Base-by-base conservation (phyloP, 1,139 yeast genomes). In the Protomyces inundatus region DNA sequence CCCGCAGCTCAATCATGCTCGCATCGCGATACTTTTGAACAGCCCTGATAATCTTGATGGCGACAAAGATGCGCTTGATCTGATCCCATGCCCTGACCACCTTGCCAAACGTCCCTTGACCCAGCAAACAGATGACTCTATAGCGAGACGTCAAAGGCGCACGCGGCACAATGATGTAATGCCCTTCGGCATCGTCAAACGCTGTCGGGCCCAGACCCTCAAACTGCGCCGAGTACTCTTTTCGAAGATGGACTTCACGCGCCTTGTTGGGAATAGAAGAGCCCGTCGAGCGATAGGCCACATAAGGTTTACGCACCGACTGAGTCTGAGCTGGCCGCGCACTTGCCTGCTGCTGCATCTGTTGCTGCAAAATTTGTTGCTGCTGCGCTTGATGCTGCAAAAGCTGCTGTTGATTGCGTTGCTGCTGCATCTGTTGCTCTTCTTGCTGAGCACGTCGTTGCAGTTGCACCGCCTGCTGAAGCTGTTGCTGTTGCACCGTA, bases 41-140 rank as follows among this genome's bases (percentile, higher is more conserved):
- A 1, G 81, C 78, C 4, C 81, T 71, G 58, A 95, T 93, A 68
- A 95, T 89, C 74, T 95, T 95, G 68, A 93, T 87, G 0, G 99
- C 99, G 63, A 90, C 95, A 64, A 82, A 81, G 66, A 83, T 82
- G 46, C 84, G 79, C 62, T 81, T 81, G 55, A 80, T 77, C 66
- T 80, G 80, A 67, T 77, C 79, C 63, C 72, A 76, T 6, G 80
- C 80, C 12, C 77, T 73, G 32, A 90, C 87, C 12, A 95, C 99
- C 73, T 91, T 93, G 23, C 98, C 98, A 78, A 93, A 95, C 0
- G 98, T 95, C 6, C 99, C 99, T 72, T 93, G 98, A 32, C 99
- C 99, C 66, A 95, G 78, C 56, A 76, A 71, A 58, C 73, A 71
- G 34, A 70, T 65, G 50, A 79, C 73, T 36, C 70, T 71, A 62